Evolutionary conservation across 257 asterid genomes (phyloP).

Genomic region (Fraxinus anomala): DNA sequence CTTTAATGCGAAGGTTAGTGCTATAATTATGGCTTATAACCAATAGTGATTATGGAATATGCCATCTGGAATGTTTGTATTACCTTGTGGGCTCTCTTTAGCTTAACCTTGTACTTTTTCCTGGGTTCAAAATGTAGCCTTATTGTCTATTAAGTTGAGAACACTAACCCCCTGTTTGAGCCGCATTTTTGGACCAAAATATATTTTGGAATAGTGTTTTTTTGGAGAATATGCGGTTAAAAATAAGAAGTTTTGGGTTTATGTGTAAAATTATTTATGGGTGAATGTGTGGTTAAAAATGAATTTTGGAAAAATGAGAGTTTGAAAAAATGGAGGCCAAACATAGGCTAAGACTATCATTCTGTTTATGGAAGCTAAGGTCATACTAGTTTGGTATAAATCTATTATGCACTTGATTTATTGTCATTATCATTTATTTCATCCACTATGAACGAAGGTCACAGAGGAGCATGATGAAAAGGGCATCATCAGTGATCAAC

Average conservation of each 20-base stretch:
- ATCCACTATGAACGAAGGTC: background rate
- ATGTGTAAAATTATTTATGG: too few species aligned
- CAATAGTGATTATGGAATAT: background rate
- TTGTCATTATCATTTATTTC: background rate
- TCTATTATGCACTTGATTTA: background rate
- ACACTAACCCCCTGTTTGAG: too few species aligned
- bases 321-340: too few species aligned
- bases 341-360: background rate
- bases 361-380: background rate
- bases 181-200: too few species aligned
- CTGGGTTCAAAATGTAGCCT: background rate
- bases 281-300: too few species aligned
- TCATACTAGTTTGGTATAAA: background rate
- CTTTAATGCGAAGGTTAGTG: background rate
- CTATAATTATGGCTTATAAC: background rate
- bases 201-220: too few species aligned
- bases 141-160: background rate
- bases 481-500: background rate
- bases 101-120: background rate
- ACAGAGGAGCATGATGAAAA: background rate
- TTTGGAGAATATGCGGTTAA: too few species aligned
- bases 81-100: background rate
- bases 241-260: too few species aligned
- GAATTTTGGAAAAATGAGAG: too few species aligned
- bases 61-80: too few species aligned